phyloP scores from a whole-genome alignment of 139 green algal species.

The Tetraselmis chui region DNA sequence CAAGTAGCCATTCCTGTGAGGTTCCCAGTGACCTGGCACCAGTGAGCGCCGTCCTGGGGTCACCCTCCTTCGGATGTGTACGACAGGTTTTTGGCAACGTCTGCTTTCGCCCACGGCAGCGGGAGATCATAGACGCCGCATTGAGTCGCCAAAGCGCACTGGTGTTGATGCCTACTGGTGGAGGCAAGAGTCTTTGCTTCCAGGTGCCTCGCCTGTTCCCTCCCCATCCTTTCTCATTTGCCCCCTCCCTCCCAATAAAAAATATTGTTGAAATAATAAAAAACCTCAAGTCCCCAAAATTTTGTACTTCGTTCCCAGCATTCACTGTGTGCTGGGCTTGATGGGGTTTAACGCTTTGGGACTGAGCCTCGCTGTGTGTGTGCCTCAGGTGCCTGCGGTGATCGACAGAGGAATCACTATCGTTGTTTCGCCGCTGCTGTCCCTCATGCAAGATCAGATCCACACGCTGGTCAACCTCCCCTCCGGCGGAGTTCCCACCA shows the following conservation, averaged over 20 bases:
- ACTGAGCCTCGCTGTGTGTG: neutral
- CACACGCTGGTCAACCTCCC: constrained; percentile 34
- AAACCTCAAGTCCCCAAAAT: too few species aligned
- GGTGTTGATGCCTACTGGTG: constrained; percentile 92
- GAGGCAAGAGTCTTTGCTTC: constrained; percentile 87
- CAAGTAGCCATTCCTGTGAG: too few species aligned
- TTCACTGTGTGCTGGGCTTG: neutral
- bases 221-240: too few species aligned
- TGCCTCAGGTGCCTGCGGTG: constrained; percentile 69
- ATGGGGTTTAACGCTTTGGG: neutral
- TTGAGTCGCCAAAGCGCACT: constrained; percentile 69
- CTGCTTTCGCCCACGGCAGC: constrained; percentile 49
- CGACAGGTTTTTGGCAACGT: constrained; percentile 48
- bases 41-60: too few species aligned
- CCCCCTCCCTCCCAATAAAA: too few species aligned
- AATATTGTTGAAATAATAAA: too few species aligned
- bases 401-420: constrained; percentile 69
- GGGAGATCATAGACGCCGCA: constrained; percentile 60
- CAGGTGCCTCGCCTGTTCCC: constrained; percentile 46
- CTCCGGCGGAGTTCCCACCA: constrained; percentile 61
- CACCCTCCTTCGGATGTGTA: too few species aligned
- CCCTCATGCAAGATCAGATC: constrained; percentile 91
- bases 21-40: too few species aligned
- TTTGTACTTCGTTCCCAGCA: too few species aligned
- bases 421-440: constrained; percentile 91